phyloP scores from a whole-genome alignment of 345 rosid genomes.

The Arabidopsis arenosa region DNA sequence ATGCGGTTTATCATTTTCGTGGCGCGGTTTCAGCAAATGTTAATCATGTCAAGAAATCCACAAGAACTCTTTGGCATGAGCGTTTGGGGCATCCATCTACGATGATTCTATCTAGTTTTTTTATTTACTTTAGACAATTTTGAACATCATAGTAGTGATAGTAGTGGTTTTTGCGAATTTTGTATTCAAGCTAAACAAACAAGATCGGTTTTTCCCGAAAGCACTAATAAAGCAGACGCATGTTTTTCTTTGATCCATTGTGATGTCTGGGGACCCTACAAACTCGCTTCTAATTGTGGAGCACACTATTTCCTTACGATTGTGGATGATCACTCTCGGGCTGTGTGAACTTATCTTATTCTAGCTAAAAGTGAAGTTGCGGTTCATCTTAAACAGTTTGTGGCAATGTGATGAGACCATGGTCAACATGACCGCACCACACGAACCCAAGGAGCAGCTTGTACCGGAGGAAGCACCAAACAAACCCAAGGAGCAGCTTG shows the following conservation, averaged over 20 bases:
- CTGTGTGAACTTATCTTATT: not conserved
- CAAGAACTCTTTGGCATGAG: not conserved
- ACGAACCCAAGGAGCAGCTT: too few species aligned
- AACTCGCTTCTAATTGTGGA: not conserved
- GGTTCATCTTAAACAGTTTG: too few species aligned
- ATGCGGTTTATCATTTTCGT: not conserved
- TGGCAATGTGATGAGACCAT: too few species aligned
- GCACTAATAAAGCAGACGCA: not conserved
- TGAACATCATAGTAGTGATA: not conserved
- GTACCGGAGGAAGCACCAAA: too few species aligned
- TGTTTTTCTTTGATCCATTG: not conserved
- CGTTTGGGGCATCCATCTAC: not conserved
- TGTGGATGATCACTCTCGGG: not conserved
- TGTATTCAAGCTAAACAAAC: constrained; percentile 3
- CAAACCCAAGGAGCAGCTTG: too few species aligned
- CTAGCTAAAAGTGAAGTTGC: too few species aligned
- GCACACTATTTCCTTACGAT: not conserved
- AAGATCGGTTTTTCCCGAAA: not conserved
- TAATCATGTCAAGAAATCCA: not conserved
- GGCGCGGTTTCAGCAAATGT: not conserved
- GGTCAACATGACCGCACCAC: too few species aligned
- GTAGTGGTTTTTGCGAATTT: not conserved
- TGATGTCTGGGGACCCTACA: constrained; percentile 2
- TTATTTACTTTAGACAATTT: not conserved
- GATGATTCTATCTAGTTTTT: not conserved